Base-by-base conservation (phyloP, 345 rosid species). In the Arabidopsis suecica region DNA sequence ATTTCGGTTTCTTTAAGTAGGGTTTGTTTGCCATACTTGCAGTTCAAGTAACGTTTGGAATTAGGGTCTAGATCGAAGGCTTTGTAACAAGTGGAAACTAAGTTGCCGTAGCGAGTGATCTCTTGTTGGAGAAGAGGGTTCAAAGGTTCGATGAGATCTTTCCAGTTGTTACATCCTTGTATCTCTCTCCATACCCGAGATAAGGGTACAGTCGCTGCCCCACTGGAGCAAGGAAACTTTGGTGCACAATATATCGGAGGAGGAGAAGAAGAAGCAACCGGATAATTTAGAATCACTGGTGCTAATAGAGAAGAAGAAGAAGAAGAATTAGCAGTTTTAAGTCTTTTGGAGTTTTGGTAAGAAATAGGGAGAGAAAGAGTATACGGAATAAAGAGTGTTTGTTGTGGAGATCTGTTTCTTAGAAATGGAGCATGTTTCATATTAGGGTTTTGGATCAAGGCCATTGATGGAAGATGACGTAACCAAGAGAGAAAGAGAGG, bases 131-230 rank as follows among this genome's bases (percentile, higher is more conserved):
- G 97, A 62, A 89, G 88, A 60, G 91, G 93, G 58, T 93, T 89
- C 72, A 93, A 83, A 54, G 98, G 94, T 6, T 89, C 81, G 4
- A 93, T 73, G 5, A 93, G 91, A 38, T 82, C 77, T 68, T 85
- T 80, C 98, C 98, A 93, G 77, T 91, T 75, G 74, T 82, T 76
- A 9, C 79, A 85, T 41, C 98, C 97, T 36, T 89, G 97, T 18
- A 93, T 49, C 73, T 91, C 91, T 70, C 87, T 84, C 98, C 96
- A 91, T 25, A 81, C 62, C 48, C 20, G 64, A 64, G 81, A 54
- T 45, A 87, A 82, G n/a, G 60, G 68, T 40, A 32, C 3, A 1
- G 69, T 37, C 16, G 48, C 38, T 14, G 30, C 33, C 18, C 20
- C 25, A 6, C 14, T 0, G 0, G 41, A 56, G 33, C 41, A 47